These are phyloP conservation scores for Maudiozyma pseudohumilis DNA, from an alignment of 805 yeast genomes.

Conservation along the genomic window DNA sequence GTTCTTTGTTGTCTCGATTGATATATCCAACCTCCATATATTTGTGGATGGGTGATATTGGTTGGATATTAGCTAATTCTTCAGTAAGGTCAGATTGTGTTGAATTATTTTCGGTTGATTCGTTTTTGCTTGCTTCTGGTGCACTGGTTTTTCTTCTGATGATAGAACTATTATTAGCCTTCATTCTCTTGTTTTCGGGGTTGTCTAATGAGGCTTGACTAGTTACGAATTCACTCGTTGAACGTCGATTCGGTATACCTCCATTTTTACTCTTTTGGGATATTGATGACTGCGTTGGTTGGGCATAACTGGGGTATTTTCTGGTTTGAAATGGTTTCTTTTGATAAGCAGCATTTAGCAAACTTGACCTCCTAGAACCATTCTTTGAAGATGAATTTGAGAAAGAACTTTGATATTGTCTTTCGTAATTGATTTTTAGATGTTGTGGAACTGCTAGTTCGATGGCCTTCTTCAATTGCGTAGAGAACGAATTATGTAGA, in stretches of 20 bases:
- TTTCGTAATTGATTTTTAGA: constrained; percentile 18
- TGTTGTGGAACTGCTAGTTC: constrained; percentile 46
- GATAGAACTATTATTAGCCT: constrained; percentile 2
- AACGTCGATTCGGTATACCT: constrained; percentile 8
- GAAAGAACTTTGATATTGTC: constrained; percentile 4
- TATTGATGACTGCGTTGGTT: constrained; percentile 19
- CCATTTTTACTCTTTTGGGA: constrained; percentile 2
- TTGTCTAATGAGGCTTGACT: not conserved
- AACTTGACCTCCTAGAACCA: constrained; percentile 36
- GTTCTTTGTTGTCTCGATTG: no score
- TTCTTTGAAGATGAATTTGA: constrained; percentile 22
- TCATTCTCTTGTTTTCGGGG: constrained; percentile 5
- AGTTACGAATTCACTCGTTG: constrained; percentile 18
- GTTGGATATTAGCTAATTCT: constrained; percentile 18
- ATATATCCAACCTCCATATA: constrained; percentile 15
- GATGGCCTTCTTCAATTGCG: constrained; percentile 41
- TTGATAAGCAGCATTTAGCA: constrained; percentile 10
- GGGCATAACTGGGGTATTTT: constrained; percentile 25
- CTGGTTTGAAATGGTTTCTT: not conserved
- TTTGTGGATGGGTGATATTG: constrained; percentile 21
- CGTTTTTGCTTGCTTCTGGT: constrained; percentile 8
- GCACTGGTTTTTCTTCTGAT: constrained; percentile 20
- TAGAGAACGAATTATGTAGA: constrained; percentile 19
- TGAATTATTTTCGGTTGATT: not conserved
- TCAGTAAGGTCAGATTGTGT: constrained; percentile 24